Evolutionary conservation across 371 early-diverging fungal genomes (phyloP).

Genomic region (Actinomortierella wolfii): DNA sequence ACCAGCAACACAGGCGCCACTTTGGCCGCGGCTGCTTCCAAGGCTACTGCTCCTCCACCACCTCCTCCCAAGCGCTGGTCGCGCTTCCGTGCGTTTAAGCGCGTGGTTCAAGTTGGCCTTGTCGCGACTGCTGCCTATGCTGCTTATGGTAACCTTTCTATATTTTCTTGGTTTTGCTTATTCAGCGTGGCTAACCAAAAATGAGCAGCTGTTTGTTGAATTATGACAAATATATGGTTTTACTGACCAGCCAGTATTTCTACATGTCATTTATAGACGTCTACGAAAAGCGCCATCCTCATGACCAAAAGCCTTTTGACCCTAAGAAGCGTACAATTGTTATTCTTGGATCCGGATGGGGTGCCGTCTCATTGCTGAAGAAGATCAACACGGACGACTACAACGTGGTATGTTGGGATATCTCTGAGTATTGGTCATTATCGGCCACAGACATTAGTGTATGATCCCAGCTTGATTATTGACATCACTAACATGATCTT

Average conservation of each 20-base stretch:
- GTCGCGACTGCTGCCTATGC: slow-evolving; percentile 46
- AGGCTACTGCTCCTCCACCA: slow-evolving; percentile 14
- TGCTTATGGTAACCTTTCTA: slow-evolving; percentile 48
- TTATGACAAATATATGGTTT: too few relatives aligned
- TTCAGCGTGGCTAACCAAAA: not conserved
- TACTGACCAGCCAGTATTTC: too few relatives aligned
- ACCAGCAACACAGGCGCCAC: slow-evolving; percentile 24
- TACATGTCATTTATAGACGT: slow-evolving; percentile 50
- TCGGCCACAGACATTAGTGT: too few relatives aligned
- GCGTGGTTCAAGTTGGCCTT: slow-evolving; percentile 47
- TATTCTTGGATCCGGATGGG: slow-evolving; percentile 89
- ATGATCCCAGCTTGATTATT: not conserved
- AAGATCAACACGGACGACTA: slow-evolving; percentile 75
- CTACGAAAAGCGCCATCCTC: slow-evolving; percentile 68
- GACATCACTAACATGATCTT: slow-evolving; percentile 17
- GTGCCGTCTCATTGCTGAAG: slow-evolving; percentile 80
- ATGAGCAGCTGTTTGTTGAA: too few relatives aligned
- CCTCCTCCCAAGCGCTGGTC: slow-evolving; percentile 43
- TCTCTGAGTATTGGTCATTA: too few relatives aligned
- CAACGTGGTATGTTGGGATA: slow-evolving; percentile 70
- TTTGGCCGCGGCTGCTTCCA: slow-evolving; percentile 4
- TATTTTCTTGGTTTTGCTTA: not conserved
- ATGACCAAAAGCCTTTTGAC: slow-evolving; percentile 70
- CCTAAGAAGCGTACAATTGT: slow-evolving; percentile 81
- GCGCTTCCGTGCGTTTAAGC: slow-evolving; percentile 48